Evolutionary conservation across 2,329 filamentous ascomycete species (phyloP).

Genomic region (Penicillium digitatum): DNA sequence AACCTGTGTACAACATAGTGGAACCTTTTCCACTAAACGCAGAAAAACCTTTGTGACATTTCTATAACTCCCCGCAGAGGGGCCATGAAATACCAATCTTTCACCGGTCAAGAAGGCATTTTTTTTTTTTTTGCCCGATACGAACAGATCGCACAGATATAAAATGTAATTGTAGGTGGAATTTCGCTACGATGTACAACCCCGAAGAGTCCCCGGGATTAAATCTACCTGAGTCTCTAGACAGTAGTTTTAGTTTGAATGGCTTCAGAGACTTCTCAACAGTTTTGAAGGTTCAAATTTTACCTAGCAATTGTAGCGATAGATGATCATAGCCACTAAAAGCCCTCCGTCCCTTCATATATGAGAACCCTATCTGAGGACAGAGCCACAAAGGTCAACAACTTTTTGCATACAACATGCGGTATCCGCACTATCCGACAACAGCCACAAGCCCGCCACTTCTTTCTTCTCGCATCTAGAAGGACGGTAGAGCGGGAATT

Average conservation of each 20-base stretch:
- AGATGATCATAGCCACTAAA: background rate
- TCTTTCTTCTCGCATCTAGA: slow-evolving; percentile 12
- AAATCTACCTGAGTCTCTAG: background rate
- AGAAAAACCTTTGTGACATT: slow-evolving; percentile 18
- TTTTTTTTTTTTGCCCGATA: slow-evolving; percentile 5
- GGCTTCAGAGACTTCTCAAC: background rate
- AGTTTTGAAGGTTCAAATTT: background rate
- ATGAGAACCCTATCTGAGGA: background rate
- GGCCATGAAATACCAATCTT: slow-evolving; percentile 16
- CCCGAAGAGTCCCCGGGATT: background rate
- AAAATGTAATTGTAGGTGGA: background rate
- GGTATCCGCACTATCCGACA: slow-evolving; percentile 21
- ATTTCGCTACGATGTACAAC: background rate
- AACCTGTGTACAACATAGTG: slow-evolving; percentile 18
- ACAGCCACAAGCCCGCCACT: slow-evolving; percentile 10
- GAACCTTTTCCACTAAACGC: slow-evolving; percentile 16
- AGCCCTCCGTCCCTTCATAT: no score
- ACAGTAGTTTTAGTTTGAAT: background rate
- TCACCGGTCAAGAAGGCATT: slow-evolving; percentile 16
- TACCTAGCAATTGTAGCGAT: background rate
- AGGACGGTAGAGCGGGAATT: slow-evolving; percentile 19
- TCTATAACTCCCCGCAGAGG: slow-evolving; percentile 23
- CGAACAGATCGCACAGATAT: no score
- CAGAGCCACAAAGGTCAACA: background rate
- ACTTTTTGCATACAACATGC: slow-evolving; percentile 17